Base-by-base conservation (phyloP, 768 basidiomycete species). In the Lactifluus hygrophoroides region DNA sequence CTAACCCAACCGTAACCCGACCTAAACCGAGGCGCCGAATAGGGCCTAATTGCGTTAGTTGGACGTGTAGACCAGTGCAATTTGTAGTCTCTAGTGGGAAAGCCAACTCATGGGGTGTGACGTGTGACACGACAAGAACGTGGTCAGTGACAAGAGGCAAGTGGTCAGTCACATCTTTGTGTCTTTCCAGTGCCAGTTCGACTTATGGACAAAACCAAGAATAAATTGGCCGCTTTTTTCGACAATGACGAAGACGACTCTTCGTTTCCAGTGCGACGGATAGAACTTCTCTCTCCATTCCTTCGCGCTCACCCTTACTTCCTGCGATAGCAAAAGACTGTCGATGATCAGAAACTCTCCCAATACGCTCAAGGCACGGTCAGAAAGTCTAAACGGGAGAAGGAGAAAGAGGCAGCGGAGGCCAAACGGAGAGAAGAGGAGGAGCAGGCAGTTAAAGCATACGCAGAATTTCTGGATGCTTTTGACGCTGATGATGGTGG, bases 251-350 rank as follows among this genome's bases (percentile, higher is more conserved):
- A 91, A 68, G 88, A 90, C 72, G 88, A 88, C 68, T 74, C 84
- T 76, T 81, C 86, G 77, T 88, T 89, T 76, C 82, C 87, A 85
- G 90, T 92, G 87, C 88, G 90, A 88, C 77, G 84, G 81, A 86
- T 80, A 82, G 79, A 81, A 78, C 78, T 81, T 81, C 73, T 72
- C 68, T 70, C 73, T 68, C 68, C 70, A 68, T 64, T 38, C 67
- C 70, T 75, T 73, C 72, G 70, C 73, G 77, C 86, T 86, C 79
- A 86, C 85, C 76, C 69, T 73, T 75, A 73, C 69, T 72, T 61
- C 60, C 37, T 71, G 74, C 69, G 65, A 65, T 79, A 93, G 90
- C 86, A 84, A 82, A 90, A 86, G 77, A 76, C 87, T 57, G 77
- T 95, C 59, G 90, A 91, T 66, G 85, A 88, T 67, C 81, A 86